A percentile compares a stretch with the other conserved stretches of the same genome.
These are phyloP conservation scores for Trypanosoma congolense DNA, from an alignment of 208 protist species.

Conservation along the genomic window DNA sequence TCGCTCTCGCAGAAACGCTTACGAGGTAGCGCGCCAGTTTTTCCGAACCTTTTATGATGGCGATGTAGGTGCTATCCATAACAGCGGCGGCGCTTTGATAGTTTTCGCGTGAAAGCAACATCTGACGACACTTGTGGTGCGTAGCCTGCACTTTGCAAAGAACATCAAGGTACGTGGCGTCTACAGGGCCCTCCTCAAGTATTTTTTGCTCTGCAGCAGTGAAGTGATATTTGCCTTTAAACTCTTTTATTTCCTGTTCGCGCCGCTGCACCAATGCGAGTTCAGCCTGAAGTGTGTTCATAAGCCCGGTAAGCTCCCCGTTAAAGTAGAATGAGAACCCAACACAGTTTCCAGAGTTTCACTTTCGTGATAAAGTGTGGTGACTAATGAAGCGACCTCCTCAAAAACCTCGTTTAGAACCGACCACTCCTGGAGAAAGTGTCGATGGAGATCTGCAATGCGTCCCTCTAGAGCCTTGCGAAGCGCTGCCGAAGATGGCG, in stretches of 20 bases:
- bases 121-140: constrained; percentile 50
- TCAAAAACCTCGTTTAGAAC: constrained; percentile 53
- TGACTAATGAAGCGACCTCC: constrained; percentile 37
- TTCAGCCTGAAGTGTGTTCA: constrained; percentile 35
- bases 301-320: constrained; percentile 28
- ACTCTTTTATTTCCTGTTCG: constrained; percentile 49
- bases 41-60: constrained; percentile 53
- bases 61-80: constrained; percentile 72
- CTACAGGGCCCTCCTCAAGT: constrained; percentile 56
- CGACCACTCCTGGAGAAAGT: constrained; percentile 54
- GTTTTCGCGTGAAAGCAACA: constrained; percentile 56
- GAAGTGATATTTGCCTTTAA: constrained; percentile 67
- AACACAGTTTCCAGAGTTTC: constrained; percentile 24
- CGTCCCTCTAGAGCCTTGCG: constrained; percentile 52
- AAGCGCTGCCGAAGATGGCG: constrained; percentile 30
- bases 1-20: constrained; percentile 19
- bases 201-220: constrained; percentile 47
- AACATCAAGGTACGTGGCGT: constrained; percentile 59
- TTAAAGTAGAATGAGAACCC: constrained; percentile 14
- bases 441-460: constrained; percentile 47
- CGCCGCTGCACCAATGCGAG: constrained; percentile 46
- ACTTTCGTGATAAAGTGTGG: constrained; percentile 44
- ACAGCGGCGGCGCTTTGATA: constrained; percentile 47
- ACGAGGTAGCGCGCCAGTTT: constrained; percentile 64
- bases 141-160: constrained; percentile 58